phyloP scores from a whole-genome alignment of 176 grass and related monocot species.

The Calamus simplicifolius region DNA sequence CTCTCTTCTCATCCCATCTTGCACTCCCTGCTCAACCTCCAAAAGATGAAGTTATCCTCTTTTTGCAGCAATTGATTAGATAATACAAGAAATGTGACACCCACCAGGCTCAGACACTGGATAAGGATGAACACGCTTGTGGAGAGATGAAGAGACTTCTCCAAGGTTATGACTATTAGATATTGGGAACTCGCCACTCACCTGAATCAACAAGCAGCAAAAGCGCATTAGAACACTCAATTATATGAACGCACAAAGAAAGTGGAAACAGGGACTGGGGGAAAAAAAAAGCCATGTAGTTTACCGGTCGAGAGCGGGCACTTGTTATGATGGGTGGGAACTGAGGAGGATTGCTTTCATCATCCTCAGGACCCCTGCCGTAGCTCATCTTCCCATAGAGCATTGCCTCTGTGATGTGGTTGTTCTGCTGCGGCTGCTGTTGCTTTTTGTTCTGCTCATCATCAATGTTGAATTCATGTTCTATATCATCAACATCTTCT shows the following conservation, averaged over 20 bases:
- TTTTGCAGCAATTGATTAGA: too few species aligned
- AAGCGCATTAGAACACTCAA: too few species aligned
- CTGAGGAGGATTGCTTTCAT: constrained; percentile 43
- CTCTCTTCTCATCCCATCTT: constrained; percentile 79
- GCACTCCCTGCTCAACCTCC: constrained; percentile 46
- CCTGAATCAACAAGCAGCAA: constrained; percentile 27
- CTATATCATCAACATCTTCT: constrained; percentile 13
- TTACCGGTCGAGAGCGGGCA: constrained; percentile 65
- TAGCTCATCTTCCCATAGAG: constrained; percentile 29
- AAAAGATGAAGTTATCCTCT: too few species aligned
- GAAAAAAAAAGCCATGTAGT: not conserved
- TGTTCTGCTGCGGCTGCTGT: constrained; percentile 30
- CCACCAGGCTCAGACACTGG: constrained; percentile 79
- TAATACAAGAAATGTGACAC: not conserved
- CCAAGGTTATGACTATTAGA: constrained; percentile 39
- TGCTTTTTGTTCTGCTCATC: constrained; percentile 16
- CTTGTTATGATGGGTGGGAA: constrained; percentile 94
- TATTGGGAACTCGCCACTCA: constrained; percentile 71
- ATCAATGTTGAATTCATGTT: constrained; percentile 17
- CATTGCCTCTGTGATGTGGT: constrained; percentile 35
- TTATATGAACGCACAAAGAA: too few species aligned
- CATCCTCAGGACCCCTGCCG: constrained; percentile 65
- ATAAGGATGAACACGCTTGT: constrained; percentile 97
- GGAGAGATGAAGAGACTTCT: constrained; percentile 63
- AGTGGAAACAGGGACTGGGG: too few species aligned